Base-by-base conservation (phyloP, 495 filamentous ascomycete species). In the Penicillium silybi region DNA sequence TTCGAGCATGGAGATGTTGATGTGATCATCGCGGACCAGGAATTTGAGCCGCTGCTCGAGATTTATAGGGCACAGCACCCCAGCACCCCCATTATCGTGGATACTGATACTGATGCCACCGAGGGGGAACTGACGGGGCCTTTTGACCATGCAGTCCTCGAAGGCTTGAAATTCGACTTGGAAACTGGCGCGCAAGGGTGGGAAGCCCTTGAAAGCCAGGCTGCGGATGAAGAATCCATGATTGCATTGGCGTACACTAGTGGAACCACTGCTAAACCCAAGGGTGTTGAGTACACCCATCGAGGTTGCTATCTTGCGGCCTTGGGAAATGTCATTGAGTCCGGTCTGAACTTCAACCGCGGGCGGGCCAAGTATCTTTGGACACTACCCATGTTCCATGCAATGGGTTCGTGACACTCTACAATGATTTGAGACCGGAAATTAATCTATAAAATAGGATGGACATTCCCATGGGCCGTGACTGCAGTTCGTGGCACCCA, bases 361-460 rank as follows among this genome's bases (percentile, higher is more conserved):
- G 85, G 83, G 15, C 70, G 88, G 46, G 89, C 86, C 67, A 81
- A 82, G 53, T 97, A 95, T 73, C 75, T 97, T 32, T 97, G 91
- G 91, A 97, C 86, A 25, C 67, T 97, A 44, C 91, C 91, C 2
- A 93, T 97, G 90, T 98, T 98, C 64, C 93, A 98, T 74, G 93
- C 93, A 19, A 82, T 87, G 59, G 92, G 92, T 64, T 52, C 54
- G 73, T 64, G 26, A 45, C 41, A 20, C 10, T 37, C 25, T 26
- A 7, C 4, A 18, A 34, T 26, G 15, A 23, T 17, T 3, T 19
- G 16, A n/a, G 19, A 17, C 16, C 23, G 3, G 6, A n/a, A 26
- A 22, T 19, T 9, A 26, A 27, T 13, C 26, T 44, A 16, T 0
- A 10, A 8, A 32, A 32, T 52, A 77, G 74, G 74, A 32, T 92